Evolutionary conservation across 2,329 filamentous ascomycete species (phyloP).

Genomic region (Xylaria sp.): DNA sequence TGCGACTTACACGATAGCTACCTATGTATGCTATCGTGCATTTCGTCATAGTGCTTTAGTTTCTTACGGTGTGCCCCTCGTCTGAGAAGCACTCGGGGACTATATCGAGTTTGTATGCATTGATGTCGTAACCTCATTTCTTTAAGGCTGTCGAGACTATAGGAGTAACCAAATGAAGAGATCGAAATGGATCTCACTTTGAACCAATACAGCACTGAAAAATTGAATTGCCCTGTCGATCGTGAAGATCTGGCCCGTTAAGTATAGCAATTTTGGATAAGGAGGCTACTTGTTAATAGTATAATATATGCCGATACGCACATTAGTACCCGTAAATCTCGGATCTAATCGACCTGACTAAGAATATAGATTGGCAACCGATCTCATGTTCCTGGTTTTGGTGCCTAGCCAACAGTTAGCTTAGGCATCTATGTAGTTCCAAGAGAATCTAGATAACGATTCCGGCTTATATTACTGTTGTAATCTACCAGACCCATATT

Average conservation of each 20-base stretch:
- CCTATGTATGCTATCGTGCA: not conserved
- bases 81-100: not conserved
- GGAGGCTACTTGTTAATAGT: not conserved
- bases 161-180: not conserved
- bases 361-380: constrained; percentile 1
- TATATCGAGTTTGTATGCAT: not conserved
- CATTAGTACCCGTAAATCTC: not conserved
- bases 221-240: constrained; percentile 8
- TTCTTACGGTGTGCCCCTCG: not conserved
- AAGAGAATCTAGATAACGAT: constrained; percentile 1
- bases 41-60: constrained; percentile 5
- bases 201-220: not conserved
- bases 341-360: not conserved
- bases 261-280: not conserved
- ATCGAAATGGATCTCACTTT: constrained; percentile 8
- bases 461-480: not conserved
- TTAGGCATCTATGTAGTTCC: not conserved
- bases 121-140: not conserved
- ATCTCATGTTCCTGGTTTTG: constrained; percentile 7
- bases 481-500: constrained; percentile 2
- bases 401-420: not conserved
- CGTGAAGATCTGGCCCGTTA: not conserved
- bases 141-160: not conserved
- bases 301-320: too few relatives aligned
- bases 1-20: not conserved